Evolutionary conservation across 2,329 filamentous ascomycete genomes (phyloP).

Genomic region (Trichoderma cornu-damae): DNA sequence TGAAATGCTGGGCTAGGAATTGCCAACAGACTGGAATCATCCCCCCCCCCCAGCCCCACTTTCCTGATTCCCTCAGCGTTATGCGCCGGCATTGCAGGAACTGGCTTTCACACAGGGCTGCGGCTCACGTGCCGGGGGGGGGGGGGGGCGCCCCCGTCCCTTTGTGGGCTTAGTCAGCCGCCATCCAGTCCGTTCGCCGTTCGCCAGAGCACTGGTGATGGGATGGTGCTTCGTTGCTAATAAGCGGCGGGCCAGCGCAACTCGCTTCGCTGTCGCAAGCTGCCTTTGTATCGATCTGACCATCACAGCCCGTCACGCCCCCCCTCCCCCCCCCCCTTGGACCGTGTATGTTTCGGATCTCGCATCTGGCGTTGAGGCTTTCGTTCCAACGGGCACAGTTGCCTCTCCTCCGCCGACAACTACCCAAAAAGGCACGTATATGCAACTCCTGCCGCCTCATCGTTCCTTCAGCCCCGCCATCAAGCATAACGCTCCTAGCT

Average conservation of each 20-base stretch:
- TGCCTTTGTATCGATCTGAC: not conserved
- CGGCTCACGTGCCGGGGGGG: not conserved
- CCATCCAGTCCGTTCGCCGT: not conserved
- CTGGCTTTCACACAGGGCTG: not conserved
- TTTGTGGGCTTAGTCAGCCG: not conserved
- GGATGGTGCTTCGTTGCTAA: not conserved
- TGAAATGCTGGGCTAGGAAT: not conserved
- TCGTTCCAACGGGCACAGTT: not conserved
- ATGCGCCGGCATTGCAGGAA: constrained; percentile 4
- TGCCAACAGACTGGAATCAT: not conserved
- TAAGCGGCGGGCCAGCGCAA: constrained; percentile 1
- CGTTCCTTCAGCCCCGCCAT: constrained; percentile 10
- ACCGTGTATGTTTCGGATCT: not conserved
- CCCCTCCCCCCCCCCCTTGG: too few species aligned
- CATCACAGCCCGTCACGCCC: not conserved
- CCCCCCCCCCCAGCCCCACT: too few species aligned
- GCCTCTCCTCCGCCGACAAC: not conserved
- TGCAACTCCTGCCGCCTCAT: not conserved
- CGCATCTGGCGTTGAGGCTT: not conserved
- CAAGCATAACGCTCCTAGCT: not conserved
- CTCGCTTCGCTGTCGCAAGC: constrained; percentile 13
- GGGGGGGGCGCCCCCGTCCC: too few species aligned
- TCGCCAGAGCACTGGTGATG: not conserved
- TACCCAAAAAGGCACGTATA: too few species aligned
- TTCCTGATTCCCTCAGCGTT: constrained; percentile 2